Percentiles rank a stretch among this genome's conserved stretches.
phyloP scores from a whole-genome alignment of 2,329 filamentous ascomycete genomes.

The Cucurbitaria berberidis region DNA sequence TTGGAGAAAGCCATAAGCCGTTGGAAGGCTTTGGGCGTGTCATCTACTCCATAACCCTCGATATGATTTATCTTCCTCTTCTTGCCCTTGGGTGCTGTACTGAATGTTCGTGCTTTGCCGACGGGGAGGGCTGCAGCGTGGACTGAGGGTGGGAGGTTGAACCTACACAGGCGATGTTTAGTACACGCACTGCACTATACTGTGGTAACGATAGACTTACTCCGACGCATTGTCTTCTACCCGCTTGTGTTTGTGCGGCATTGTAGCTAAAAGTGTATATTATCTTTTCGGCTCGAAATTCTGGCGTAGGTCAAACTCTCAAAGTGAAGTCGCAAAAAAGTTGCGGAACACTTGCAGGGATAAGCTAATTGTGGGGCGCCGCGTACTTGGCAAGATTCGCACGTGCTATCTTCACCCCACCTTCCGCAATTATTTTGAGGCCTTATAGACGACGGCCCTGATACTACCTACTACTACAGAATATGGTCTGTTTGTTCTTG shows the following conservation, averaged over 20 bases:
- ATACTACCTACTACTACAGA: neutral
- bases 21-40: slow-evolving; percentile 87
- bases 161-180: slow-evolving; percentile 55
- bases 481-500: neutral
- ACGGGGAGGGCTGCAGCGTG: slow-evolving; percentile 66
- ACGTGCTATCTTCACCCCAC: neutral
- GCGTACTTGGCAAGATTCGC: neutral
- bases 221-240: slow-evolving; percentile 53
- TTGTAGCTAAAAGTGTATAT: slow-evolving; percentile 45
- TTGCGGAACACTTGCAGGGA: slow-evolving; percentile 6
- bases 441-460: neutral
- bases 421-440: neutral
- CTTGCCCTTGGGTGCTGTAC: slow-evolving; percentile 39
- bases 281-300: neutral
- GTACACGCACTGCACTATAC: neutral
- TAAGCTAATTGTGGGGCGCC: neutral
- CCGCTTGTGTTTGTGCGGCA: slow-evolving; percentile 89
- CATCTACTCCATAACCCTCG: slow-evolving; percentile 67
- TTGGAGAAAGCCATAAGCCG: slow-evolving; percentile 78
- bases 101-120: slow-evolving; percentile 52
- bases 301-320: neutral
- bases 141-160: slow-evolving; percentile 66
- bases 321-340: slow-evolving; percentile 3
- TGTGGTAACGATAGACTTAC: slow-evolving; percentile 28
- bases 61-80: slow-evolving; percentile 51